phyloP scores from a whole-genome alignment of 495 filamentous ascomycete species.

The Hyaloscypha bicolor region DNA sequence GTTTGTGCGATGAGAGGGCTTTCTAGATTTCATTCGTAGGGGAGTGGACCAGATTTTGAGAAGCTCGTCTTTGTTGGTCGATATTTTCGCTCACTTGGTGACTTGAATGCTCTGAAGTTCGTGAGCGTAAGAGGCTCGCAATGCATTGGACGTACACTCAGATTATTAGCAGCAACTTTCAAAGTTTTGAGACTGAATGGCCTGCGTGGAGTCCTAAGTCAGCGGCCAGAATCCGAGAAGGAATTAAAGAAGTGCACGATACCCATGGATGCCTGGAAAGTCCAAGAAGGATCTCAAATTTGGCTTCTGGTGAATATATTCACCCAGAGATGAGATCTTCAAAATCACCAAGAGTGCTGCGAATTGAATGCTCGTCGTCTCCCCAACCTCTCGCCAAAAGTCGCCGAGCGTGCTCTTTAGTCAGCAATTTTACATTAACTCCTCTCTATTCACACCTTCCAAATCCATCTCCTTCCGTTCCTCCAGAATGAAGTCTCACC shows the following conservation, averaged over 20 bases:
- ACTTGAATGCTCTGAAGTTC: too few species aligned
- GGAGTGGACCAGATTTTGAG: too few species aligned
- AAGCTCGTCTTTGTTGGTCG: too few species aligned
- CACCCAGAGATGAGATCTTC: background rate
- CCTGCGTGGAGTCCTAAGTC: background rate
- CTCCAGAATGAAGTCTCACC: background rate
- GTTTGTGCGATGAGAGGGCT: too few species aligned
- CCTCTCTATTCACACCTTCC: background rate
- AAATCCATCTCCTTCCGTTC: background rate
- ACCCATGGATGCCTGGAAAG: background rate
- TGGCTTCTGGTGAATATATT: background rate
- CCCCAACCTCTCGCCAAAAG: background rate
- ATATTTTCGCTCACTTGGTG: too few species aligned
- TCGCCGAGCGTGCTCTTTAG: too few species aligned
- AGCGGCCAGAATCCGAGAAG: background rate
- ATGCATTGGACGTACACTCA: too few species aligned
- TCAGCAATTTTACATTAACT: background rate
- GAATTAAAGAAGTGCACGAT: background rate
- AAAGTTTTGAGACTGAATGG: background rate
- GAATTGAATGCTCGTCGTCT: background rate
- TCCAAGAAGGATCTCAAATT: background rate
- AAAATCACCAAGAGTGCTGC: background rate
- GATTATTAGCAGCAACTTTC: too few species aligned
- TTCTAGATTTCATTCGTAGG: too few species aligned
- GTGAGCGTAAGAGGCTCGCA: background rate